These are phyloP conservation scores for Myxozyma mucilagina DNA, from an alignment of 805 yeast genomes.

Conservation along the genomic window DNA sequence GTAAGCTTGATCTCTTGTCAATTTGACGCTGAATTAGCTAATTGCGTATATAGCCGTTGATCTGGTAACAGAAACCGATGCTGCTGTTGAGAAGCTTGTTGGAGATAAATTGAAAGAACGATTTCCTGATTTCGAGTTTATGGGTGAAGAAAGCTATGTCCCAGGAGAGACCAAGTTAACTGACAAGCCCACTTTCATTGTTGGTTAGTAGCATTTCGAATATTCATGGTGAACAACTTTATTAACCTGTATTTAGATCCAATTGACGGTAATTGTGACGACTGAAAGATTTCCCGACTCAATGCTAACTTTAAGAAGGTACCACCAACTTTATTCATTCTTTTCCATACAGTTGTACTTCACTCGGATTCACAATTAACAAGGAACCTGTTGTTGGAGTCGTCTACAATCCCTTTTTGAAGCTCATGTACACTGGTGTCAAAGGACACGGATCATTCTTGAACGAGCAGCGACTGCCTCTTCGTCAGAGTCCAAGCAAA, in stretches of 20 bases:
- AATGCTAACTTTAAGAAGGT: constrained; percentile 44
- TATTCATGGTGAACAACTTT: neutral
- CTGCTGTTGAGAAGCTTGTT: constrained; percentile 53
- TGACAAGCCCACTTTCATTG: constrained; percentile 60
- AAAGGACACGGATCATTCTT: constrained; percentile 57
- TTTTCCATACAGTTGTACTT: constrained; percentile 63
- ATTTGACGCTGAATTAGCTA: neutral
- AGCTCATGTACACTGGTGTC: constrained; percentile 55
- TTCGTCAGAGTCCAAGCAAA: constrained; percentile 36
- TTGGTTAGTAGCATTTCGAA: constrained; percentile 48
- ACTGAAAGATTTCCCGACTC: neutral
- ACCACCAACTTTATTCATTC: constrained; percentile 65
- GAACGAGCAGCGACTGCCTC: constrained; percentile 48
- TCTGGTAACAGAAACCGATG: constrained; percentile 62
- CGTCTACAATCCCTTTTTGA: constrained; percentile 60
- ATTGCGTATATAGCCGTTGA: constrained; percentile 49
- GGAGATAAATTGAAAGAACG: constrained; percentile 37
- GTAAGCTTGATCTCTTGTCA: constrained; percentile 19
- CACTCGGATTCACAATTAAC: constrained; percentile 55
- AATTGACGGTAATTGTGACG: constrained; percentile 30
- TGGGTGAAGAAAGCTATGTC: constrained; percentile 62
- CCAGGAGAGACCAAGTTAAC: constrained; percentile 51
- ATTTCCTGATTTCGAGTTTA: constrained; percentile 54
- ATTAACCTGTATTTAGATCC: constrained; percentile 25
- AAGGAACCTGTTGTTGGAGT: constrained; percentile 61